Conservation (phyloP, 2,329 filamentous ascomycete genomes). For the Phaeosphaeriaceae sp. region DNA sequence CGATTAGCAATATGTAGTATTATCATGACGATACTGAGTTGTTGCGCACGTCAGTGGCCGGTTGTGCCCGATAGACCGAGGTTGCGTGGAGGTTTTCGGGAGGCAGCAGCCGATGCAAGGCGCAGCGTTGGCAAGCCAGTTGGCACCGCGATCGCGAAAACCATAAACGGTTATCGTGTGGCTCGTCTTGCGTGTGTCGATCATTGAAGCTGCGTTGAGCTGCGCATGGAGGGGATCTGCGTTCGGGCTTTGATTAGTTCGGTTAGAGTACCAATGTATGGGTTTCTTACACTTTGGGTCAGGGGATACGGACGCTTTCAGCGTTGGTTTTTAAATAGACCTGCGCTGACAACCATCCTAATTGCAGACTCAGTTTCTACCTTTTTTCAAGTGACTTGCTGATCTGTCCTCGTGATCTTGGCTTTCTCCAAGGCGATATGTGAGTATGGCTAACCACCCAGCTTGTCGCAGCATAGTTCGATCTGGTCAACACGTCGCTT, state of each 20-base stretch:
- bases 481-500: too few relatives aligned
- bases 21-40: constrained; percentile 72
- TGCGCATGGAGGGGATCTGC: neutral
- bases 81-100: constrained; percentile 17
- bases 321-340: neutral
- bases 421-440: too few relatives aligned
- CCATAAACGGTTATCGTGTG: constrained; percentile 10
- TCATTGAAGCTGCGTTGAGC: neutral
- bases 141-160: constrained; percentile 2
- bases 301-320: neutral
- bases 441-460: too few relatives aligned
- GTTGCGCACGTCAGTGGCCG: constrained; percentile 70
- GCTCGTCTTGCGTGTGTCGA: neutral
- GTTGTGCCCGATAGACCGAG: constrained; percentile 36
- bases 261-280: neutral
- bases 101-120: constrained; percentile 14
- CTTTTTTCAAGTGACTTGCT: neutral
- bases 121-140: neutral
- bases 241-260: neutral
- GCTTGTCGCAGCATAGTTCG: too few relatives aligned
- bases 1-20: constrained; percentile 24
- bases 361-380: too few relatives aligned
- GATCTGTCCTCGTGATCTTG: neutral
- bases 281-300: neutral
- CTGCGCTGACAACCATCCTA: neutral